Base-by-base conservation (phyloP, 1,284 basidiomycete species). In the Apiotrichum mycotoxinovorans region DNA sequence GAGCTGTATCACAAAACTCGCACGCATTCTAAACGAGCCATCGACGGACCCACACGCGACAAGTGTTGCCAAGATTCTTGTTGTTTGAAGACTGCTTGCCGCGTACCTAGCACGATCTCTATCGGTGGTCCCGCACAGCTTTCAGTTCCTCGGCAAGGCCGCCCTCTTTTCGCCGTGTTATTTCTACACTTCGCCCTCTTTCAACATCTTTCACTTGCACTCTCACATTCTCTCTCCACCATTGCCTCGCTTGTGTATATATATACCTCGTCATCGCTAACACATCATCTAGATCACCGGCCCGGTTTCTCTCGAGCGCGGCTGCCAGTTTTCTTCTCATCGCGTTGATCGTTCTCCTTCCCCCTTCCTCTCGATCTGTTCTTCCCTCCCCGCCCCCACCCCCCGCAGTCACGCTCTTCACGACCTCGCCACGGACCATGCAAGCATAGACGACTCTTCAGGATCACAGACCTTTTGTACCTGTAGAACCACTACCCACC, bases 391-490 rank as follows among this genome's bases (percentile, higher is more conserved):
- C 20, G 10, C 44, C 44, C 15, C 46, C 17, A 8, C 46, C 34
- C 15, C 46, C n/a, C 46, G 27, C 30, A 48, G 22, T 48, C 46
- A 35, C 46, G 33, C 46, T 23, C 46, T 48, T 37, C 46, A 30
- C 30, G n/a, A 23, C 23, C 30, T 22, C 18, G 14, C 46, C 46
- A 53, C 52, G 52, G 52, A 53, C 52, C 34, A 53, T 53, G 52
- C 52, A 53, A 22, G 26, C 23, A 30, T 47, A 53, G 44, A 47
- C 44, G 35, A 30, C 18, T 47, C 52, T 47, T 23, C 51, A 52
- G 35, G 42, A 52, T 33, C 34, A 38, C 44, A 47, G 15, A 53
- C 43, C 27, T n/a, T 40, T 27, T 51, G 49, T 33, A 53, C 43
- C 52, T 52, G 51, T 52, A 52, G 51, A 52, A 46, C 35, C 22